Evolutionary conservation across 1,139 yeast genomes (phyloP), one percentile per base, ranked within the genome.

Genomic region (Magnusiomyces tetraspermus): DNA sequence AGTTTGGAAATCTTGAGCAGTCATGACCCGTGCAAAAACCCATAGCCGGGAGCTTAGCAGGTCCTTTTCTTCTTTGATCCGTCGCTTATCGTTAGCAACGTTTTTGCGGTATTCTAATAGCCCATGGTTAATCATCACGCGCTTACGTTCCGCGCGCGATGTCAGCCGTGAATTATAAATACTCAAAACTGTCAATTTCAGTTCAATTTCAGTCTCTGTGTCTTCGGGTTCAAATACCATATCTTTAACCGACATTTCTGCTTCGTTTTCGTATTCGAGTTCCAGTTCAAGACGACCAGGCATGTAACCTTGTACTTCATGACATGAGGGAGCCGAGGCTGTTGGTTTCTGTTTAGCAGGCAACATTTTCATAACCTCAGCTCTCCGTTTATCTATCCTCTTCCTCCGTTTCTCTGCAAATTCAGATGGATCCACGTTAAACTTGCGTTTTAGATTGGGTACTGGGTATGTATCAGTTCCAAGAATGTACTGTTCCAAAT

Each of bases 221-320:
- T 92, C 98, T 58, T 92, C 97, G 0, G 94, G 88, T 62, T 92
- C 97, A 64, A 94, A 92, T 5, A 85, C 78, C 92, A 92, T 87
- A 66, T 94, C 98, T 66, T 92, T 94, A 38, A 92, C 88, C 0
- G 95, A 83, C 53, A 85, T 76, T 68, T 92, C 99, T 0, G 98
- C 98, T 51, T 92, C 99, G 64, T 92, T 92, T 66, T 94, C 98
- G 42, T 86, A 90, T 67, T 92, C 99, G 56, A 84, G 87, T 64
- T 92, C 99, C 68, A 92, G 94, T 67, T 92, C 99, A 58, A 92
- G 74, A 62, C 98, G 79, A 48, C 98, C 99, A 38, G 99, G 99
- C 99, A 94, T 92, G 67, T 83, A 92, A 2, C 97, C 97, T 68
- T 92, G 97, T 57, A 92, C 81, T 64, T 94, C 97, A 65, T 94